Base-by-base conservation (phyloP, 345 rosid species). In the Schrenkiella parvula region DNA sequence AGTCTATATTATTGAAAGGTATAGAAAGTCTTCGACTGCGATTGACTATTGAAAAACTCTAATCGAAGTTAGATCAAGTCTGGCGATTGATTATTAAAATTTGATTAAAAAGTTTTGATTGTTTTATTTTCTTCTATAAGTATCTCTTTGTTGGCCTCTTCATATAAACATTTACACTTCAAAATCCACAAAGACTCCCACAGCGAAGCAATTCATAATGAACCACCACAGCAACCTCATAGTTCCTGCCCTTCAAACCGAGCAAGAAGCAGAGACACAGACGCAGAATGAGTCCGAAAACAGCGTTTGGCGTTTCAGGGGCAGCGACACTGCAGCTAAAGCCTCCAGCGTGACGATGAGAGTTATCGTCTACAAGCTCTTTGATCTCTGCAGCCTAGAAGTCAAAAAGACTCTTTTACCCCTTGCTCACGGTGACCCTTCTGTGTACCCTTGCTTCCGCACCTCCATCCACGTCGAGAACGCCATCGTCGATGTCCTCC, bases 391-490 rank as follows among this genome's bases (percentile, higher is more conserved):
- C 52, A 65, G 46, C 57, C 28, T 50, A 2, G 82, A 80, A 1
- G 80, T 82, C 15, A 9, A 55, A 17, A 73, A 83, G 68, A 4
- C 67, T 3, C 67, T 78, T 22, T 37, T 88, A 23, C 86, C 86
- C 19, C 83, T 88, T 2, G 90, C 82, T 9, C 88, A 83, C 23
- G 95, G 97, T 28, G 90, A 90, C 58, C 92, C 95, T 44, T 84
- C 97, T 8, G 69, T 42, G 11, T 85, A 84, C 65, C 85, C 89
- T 4, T 73, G 83, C 77, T 88, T 83, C 63, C 80, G 84, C 5
- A 84, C 92, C 2, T 11, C 80, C 15, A 37, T 72, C n/a, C 73
- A 5, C 4, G 95, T 83, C 0, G 92, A 79, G 61, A 83, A 88
- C 44, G 92, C 90, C n/a, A 14, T 87, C 0, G 42, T 69, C 9